Percentiles rank a stretch among this genome's conserved stretches.
Evolutionary conservation across 2,329 filamentous ascomycete species (phyloP).

Genomic region (Arachnomyces sp.): DNA sequence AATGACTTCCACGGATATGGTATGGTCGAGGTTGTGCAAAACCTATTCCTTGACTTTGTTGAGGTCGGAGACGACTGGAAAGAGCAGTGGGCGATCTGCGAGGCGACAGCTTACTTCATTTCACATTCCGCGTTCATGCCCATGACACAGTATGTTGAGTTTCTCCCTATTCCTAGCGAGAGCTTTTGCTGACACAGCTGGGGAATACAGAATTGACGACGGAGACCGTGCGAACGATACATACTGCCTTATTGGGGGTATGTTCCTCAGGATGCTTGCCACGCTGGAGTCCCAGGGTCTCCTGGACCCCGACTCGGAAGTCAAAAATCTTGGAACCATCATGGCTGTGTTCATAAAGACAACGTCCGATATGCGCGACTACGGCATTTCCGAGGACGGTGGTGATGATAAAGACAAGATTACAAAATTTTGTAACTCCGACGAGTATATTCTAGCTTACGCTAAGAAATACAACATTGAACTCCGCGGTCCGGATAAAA

Average conservation of each 20-base stretch:
- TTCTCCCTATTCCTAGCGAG: neutral
- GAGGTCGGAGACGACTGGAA: conserved; percentile 29
- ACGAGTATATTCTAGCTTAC: conserved; percentile 28
- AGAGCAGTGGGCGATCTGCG: conserved; percentile 37
- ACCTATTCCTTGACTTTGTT: conserved; percentile 34
- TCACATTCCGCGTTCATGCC: conserved; percentile 7
- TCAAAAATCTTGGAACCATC: conserved; percentile 31
- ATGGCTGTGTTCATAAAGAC: conserved; percentile 32
- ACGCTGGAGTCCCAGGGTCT: conserved; percentile 26
- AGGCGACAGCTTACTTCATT: conserved; percentile 28
- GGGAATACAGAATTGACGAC: neutral
- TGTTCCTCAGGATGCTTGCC: conserved; percentile 37
- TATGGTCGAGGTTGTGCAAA: conserved; percentile 37
- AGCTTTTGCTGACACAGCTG: neutral
- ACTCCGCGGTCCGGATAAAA: conserved; percentile 19
- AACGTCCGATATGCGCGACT: conserved; percentile 8
- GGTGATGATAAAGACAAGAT: conserved; percentile 6
- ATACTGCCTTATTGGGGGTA: conserved; percentile 19
- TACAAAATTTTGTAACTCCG: conserved; percentile 17
- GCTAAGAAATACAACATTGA: conserved; percentile 25
- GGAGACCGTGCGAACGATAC: conserved; percentile 12
- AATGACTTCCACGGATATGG: conserved; percentile 39
- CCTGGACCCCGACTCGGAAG: conserved; percentile 27
- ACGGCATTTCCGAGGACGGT: neutral
- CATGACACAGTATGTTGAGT: conserved; percentile 14